These are phyloP conservation scores for Aspergillus awamori DNA, from an alignment of 2,329 filamentous ascomycete genomes.

Conservation along the genomic window DNA sequence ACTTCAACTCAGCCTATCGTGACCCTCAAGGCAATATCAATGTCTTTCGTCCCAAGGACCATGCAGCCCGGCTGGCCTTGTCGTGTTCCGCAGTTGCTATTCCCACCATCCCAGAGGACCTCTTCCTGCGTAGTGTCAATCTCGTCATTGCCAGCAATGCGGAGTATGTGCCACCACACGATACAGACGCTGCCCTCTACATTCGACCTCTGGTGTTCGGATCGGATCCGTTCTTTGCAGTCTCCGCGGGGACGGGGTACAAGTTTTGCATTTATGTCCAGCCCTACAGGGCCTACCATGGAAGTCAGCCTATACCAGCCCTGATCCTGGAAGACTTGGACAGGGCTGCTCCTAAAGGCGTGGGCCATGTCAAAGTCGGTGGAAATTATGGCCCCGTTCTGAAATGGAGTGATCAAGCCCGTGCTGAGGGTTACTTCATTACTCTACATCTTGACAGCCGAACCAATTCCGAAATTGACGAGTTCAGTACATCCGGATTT, in stretches of 20 bases:
- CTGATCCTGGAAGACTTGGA: constrained; percentile 41
- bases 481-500: constrained; percentile 40
- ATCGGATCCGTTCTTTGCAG: constrained; percentile 26
- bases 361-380: constrained; percentile 39
- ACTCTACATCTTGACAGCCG: constrained; percentile 39
- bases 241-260: constrained; percentile 29
- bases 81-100: constrained; percentile 35
- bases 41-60: constrained; percentile 36
- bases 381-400: constrained; percentile 44
- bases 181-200: constrained; percentile 35
- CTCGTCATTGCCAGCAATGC: constrained; percentile 6
- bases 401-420: constrained; percentile 35
- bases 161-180: constrained; percentile 19
- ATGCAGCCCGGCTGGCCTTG: constrained; percentile 33
- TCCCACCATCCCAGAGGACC: constrained; percentile 32
- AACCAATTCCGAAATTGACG: constrained; percentile 38
- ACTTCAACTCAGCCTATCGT: constrained; percentile 18
- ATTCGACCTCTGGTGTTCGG: constrained; percentile 40
- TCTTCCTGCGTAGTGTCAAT: constrained; percentile 25
- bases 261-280: constrained; percentile 38
- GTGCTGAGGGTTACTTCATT: constrained; percentile 34
- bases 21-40: constrained; percentile 28
- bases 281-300: constrained; percentile 11
- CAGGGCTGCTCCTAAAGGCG: constrained; percentile 38
- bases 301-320: constrained; percentile 17